These are phyloP conservation scores for Pyrenula massariospora DNA, from an alignment of 495 filamentous ascomycete genomes.

Conservation along the genomic window DNA sequence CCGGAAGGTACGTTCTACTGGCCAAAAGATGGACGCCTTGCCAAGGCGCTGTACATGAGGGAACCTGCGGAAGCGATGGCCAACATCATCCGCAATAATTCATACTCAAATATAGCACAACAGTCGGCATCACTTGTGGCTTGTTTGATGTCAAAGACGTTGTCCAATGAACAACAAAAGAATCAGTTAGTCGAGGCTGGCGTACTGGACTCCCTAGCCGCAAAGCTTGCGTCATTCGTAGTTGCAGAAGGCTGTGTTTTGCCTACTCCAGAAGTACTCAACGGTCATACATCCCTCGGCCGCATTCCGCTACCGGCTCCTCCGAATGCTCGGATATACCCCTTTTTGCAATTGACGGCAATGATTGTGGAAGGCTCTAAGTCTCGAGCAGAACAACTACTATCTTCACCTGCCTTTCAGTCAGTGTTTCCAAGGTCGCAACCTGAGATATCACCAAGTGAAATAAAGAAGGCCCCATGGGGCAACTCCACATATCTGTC, in stretches of 20 bases:
- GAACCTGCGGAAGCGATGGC: conserved; percentile 45
- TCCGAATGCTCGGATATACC: conserved; percentile 44
- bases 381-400: conserved; percentile 61
- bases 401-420: conserved; percentile 65
- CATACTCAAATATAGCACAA: conserved; percentile 34
- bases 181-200: conserved; percentile 54
- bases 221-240: conserved; percentile 63
- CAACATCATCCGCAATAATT: conserved; percentile 51
- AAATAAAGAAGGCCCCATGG: conserved; percentile 37
- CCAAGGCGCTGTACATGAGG: conserved; percentile 51
- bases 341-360: conserved; percentile 69
- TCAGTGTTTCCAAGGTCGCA: conserved; percentile 52
- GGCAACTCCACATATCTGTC: conserved; percentile 27
- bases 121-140: conserved; percentile 58
- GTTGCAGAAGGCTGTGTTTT: conserved; percentile 54
- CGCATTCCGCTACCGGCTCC: conserved; percentile 41
- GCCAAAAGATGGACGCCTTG: conserved; percentile 36
- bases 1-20: conserved; percentile 33
- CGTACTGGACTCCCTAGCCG: conserved; percentile 69
- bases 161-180: conserved; percentile 57
- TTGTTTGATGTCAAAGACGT: conserved; percentile 57
- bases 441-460: conserved; percentile 26
- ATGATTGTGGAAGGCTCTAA: conserved; percentile 71
- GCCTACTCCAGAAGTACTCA: conserved; percentile 34
- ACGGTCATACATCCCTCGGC: conserved; percentile 19